Conservation (phyloP, 345 rosid genomes). For the Camelina laxa region DNA sequence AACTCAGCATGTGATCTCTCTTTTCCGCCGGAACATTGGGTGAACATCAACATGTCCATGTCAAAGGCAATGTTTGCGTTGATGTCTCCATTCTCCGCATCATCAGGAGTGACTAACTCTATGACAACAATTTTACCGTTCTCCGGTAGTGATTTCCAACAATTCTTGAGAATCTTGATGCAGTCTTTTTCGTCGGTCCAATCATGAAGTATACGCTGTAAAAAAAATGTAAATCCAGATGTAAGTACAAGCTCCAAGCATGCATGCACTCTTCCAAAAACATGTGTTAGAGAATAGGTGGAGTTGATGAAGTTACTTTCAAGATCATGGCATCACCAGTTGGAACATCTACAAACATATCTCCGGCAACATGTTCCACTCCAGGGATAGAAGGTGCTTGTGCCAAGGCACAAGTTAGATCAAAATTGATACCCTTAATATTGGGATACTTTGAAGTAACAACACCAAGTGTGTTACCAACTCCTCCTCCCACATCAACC, state of each 20-base stretch:
- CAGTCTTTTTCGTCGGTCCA: conserved; percentile 59
- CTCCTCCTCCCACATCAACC: too few relatives aligned
- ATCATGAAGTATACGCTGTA: conserved; percentile 52
- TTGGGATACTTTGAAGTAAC: too few relatives aligned
- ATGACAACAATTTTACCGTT: conserved; percentile 53
- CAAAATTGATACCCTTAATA: too few relatives aligned
- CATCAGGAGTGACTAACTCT: conserved; percentile 49
- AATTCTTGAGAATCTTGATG: conserved; percentile 51
- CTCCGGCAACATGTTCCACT: too few relatives aligned
- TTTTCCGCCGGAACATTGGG: too few relatives aligned
- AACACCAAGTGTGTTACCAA: too few relatives aligned
- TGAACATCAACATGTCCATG: conserved; percentile 57
- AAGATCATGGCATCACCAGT: conserved; percentile 82
- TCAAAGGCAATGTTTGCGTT: conserved; percentile 47
- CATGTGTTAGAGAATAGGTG: not conserved
- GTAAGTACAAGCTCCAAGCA: not conserved
- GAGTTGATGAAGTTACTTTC: conserved; percentile 52
- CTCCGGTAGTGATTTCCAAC: conserved; percentile 50
- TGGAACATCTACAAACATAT: conserved; percentile 67
- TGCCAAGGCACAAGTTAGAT: too few relatives aligned
- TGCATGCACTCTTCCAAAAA: not conserved
- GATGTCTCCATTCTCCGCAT: conserved; percentile 37
- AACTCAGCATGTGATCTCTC: conserved; percentile 53
- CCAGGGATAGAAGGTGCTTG: too few relatives aligned
- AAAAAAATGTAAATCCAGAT: not conserved